Evolutionary conservation across 2,329 filamentous ascomycete species (phyloP).

Genomic region (Fusarium piperis): DNA sequence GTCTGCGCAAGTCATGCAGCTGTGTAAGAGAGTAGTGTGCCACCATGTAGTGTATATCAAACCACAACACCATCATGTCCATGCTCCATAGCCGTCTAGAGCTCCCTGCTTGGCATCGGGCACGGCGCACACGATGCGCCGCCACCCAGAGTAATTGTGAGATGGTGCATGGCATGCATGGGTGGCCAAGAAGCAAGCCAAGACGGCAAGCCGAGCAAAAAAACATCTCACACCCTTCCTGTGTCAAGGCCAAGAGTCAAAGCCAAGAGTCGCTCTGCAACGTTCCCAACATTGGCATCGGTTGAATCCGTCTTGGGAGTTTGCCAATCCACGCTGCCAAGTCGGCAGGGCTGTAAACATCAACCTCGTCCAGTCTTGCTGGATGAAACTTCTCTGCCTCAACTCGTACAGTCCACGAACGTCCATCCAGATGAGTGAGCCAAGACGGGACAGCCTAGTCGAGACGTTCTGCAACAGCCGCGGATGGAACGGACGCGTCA

Average conservation of each 20-base stretch:
- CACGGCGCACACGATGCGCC: not conserved
- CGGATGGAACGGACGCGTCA: not conserved
- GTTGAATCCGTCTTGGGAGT: slow-evolving; percentile 27
- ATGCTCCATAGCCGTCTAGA: not conserved
- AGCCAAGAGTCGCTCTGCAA: slow-evolving; percentile 15
- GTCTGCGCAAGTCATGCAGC: not conserved
- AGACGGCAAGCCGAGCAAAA: not conserved
- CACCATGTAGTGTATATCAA: not conserved
- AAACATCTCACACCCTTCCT: not conserved
- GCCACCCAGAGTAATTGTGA: not conserved
- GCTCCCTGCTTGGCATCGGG: not conserved
- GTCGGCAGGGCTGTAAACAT: slow-evolving; percentile 13
- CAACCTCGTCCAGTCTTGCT: not conserved
- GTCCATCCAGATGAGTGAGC: not conserved
- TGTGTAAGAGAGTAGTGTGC: not conserved
- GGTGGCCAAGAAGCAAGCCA: not conserved
- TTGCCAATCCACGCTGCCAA: slow-evolving; percentile 20
- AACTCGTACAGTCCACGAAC: not conserved
- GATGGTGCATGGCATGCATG: not conserved
- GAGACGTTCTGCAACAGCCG: not conserved
- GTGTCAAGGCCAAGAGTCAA: slow-evolving; percentile 3
- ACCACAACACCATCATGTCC: not conserved
- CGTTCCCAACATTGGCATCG: slow-evolving; percentile 22
- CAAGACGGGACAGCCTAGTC: not conserved
- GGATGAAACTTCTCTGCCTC: not conserved